A percentile compares a stretch with the other conserved stretches of the same genome.
phyloP scores from a whole-genome alignment of 116 monocot species.

The Trichopus zeylanicus region DNA sequence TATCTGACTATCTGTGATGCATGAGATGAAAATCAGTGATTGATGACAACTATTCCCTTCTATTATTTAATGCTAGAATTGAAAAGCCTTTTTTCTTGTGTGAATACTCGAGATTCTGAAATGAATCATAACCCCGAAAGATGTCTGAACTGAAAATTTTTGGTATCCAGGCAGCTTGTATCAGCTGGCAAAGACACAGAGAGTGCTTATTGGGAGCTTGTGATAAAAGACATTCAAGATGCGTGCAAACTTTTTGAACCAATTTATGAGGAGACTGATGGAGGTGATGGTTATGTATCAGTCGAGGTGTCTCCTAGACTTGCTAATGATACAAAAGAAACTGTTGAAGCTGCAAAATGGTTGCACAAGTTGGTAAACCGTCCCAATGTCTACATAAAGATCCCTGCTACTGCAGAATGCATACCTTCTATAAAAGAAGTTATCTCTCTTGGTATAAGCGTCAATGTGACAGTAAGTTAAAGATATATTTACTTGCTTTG shows the following conservation, averaged over 20 bases:
- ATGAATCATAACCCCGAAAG: neutral
- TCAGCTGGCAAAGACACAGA: constrained; percentile 74
- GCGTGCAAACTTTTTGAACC: constrained; percentile 91
- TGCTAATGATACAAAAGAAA: constrained; percentile 73
- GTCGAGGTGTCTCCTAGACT: constrained; percentile 94
- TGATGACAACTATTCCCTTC: too few relatives aligned
- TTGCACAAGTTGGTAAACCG: constrained; percentile 70
- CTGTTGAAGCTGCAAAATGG: constrained; percentile 89
- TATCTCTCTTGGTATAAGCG: constrained; percentile 76
- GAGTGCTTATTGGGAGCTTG: constrained; percentile 91
- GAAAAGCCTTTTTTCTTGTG: too few relatives aligned
- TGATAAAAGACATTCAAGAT: constrained; percentile 95
- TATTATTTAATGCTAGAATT: too few relatives aligned
- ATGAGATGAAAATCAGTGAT: too few relatives aligned
- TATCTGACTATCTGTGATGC: too few relatives aligned
- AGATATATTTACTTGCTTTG: too few relatives aligned
- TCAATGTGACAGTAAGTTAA: constrained; percentile 88
- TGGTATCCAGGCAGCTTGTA: constrained; percentile 54
- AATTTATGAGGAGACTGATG: constrained; percentile 81
- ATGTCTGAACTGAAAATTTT: neutral
- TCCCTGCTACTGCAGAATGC: constrained; percentile 94
- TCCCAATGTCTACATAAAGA: constrained; percentile 90
- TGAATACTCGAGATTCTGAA: too few relatives aligned
- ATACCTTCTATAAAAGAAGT: constrained; percentile 86
- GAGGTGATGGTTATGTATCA: constrained; percentile 93